Evolutionary conservation across 768 basidiomycete genomes (phyloP), one percentile per base, ranked within the genome.

Genomic region (Agaricus subrufescens): DNA sequence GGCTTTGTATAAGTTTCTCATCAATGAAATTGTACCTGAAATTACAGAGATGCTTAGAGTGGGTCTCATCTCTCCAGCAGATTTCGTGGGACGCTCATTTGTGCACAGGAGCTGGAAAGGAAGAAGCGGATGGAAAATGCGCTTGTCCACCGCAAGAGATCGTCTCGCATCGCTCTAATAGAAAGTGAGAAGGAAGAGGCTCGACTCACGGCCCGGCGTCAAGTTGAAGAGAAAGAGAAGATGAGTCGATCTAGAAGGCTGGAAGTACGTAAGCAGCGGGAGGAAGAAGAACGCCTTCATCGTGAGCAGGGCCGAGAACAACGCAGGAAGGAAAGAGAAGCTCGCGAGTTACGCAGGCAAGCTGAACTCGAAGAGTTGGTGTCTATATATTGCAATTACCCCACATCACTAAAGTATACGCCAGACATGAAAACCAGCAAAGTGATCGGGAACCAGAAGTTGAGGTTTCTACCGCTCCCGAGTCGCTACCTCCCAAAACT

Each of bases 131-230:
- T 89, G 50, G 87, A 91, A 59, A 87, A 89, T 60, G 89, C 90
- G 1, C 72, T 94, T 11, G 80, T 83, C 26, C 89, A 91, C 58
- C 85, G 94, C 57, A 97, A 98, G 68, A 87, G 94, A 25, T 96
- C 94, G 0, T 91, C 91, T 15, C 88, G 95, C 31, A 84, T 97
- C 56, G 89, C 91, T 3, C 72, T 86, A 39, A 87, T 84, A 62
- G 94, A 96, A 67, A 81, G 74, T 37, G 91, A 91, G 68, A 84
- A 82, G 61, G 89, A 94, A 67, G 84, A 88, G 59, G 85, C 86
- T 23, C 75, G 81, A 37, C 69, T 81, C 26, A 78, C 80, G 7
- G 81, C 82, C n/a, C 73, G 75, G 57, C 79, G 73, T 62, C 82
- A 80, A 58, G 79, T 74, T 2, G 89, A 92, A 57, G 86, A 85